Percentiles rank a stretch among this genome's conserved stretches.
phyloP scores from a whole-genome alignment of 371 early-diverging fungal species.

The Zopfochytrium polystomum region DNA sequence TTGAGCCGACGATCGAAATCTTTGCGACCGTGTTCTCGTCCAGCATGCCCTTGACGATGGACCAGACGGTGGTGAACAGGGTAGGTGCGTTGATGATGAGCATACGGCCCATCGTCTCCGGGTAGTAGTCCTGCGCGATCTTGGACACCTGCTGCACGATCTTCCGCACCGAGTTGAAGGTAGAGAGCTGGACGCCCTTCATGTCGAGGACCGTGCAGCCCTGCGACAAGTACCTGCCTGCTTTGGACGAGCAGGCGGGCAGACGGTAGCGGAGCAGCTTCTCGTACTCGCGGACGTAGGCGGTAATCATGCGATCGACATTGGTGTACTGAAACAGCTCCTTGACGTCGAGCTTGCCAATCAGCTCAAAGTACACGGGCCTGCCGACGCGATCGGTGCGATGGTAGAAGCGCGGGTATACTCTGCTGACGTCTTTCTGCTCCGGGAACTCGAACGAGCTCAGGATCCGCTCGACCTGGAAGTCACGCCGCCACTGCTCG shows the following conservation, averaged over 20 bases:
- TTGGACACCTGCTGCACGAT: slow-evolving; percentile 60
- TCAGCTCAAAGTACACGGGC: slow-evolving; percentile 67
- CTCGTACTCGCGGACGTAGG: slow-evolving; percentile 68
- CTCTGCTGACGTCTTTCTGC: slow-evolving; percentile 14
- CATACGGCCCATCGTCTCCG: slow-evolving; percentile 69
- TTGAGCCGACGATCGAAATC: slow-evolving; percentile 57
- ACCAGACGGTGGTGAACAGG: slow-evolving; percentile 69
- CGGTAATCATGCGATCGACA: slow-evolving; percentile 59
- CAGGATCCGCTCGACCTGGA: slow-evolving; percentile 29
- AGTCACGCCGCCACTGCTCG: slow-evolving; percentile 57
- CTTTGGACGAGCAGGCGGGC: slow-evolving; percentile 55
- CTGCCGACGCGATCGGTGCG: slow-evolving; percentile 69
- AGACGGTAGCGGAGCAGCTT: slow-evolving; percentile 56
- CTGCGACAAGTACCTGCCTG: slow-evolving; percentile 60
- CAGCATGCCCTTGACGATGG: slow-evolving; percentile 62
- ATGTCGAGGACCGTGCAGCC: slow-evolving; percentile 70
- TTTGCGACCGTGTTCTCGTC: slow-evolving; percentile 71
- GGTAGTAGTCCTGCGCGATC: slow-evolving; percentile 76
- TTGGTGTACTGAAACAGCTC: slow-evolving; percentile 59
- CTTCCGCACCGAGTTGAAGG: slow-evolving; percentile 54
- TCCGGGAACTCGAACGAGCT: slow-evolving; percentile 31
- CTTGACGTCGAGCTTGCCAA: slow-evolving; percentile 59
- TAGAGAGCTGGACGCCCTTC: slow-evolving; percentile 59
- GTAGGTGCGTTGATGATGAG: slow-evolving; percentile 72
- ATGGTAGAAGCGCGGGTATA: slow-evolving; percentile 75